phyloP scores from a whole-genome alignment of 352 stramenopile species.

The Pythium volutum region DNA sequence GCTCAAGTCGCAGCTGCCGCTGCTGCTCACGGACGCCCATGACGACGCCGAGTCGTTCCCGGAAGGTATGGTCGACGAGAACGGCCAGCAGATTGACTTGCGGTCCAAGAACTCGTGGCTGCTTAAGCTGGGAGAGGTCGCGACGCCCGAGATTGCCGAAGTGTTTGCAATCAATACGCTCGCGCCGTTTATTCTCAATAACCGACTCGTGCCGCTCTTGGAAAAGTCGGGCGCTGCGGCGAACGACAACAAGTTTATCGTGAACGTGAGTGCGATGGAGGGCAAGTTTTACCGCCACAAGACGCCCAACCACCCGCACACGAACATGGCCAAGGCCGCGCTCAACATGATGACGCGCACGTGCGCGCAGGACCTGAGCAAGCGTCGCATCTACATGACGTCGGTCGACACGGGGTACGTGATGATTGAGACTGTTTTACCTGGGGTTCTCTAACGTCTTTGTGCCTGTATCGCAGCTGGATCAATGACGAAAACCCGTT shows the following conservation, averaged over 20 bases:
- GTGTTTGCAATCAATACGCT: constrained; percentile 95
- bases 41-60: constrained; percentile 53
- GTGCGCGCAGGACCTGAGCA: constrained; percentile 93
- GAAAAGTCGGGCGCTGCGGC: constrained; percentile 43
- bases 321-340: constrained; percentile 97
- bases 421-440: too few species aligned
- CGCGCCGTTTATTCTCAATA: constrained; percentile 97
- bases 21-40: constrained; percentile 73
- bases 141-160: constrained; percentile 80
- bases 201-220: constrained; percentile 89
- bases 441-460: too few species aligned
- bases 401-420: constrained; percentile 95
- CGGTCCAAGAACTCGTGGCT: constrained; percentile 94
- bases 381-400: constrained; percentile 96
- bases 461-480: constrained; percentile 60
- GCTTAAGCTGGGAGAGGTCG: constrained; percentile 93
- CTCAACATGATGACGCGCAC: constrained; percentile 99
- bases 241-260: constrained; percentile 89
- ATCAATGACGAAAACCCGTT: constrained; percentile 98
- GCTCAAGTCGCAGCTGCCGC: constrained; percentile 77
- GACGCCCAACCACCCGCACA: constrained; percentile 96
- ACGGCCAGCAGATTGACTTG: constrained; percentile 96
- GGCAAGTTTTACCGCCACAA: constrained; percentile 98
- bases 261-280: constrained; percentile 98
- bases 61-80: constrained; percentile 89